Conservation (phyloP, 169 alveolate species). For the Cryptosporidium xiaoi region DNA sequence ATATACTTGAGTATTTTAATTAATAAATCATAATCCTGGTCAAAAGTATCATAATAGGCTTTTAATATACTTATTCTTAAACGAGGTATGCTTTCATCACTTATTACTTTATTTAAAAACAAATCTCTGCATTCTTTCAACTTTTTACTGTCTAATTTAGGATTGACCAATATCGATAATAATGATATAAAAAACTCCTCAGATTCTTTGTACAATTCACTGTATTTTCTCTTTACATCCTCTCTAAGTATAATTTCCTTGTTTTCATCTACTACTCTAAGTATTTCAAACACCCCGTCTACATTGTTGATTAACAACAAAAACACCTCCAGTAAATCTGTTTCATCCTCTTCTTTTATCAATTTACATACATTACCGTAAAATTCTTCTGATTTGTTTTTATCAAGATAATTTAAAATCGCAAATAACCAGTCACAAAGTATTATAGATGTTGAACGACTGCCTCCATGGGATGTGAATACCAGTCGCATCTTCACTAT, state of each 20-base stretch:
- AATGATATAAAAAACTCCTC: constrained; percentile 59
- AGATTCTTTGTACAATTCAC: constrained; percentile 58
- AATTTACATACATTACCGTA: constrained; percentile 44
- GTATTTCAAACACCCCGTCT: constrained; percentile 46
- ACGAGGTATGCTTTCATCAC: neutral
- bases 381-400: constrained; percentile 14
- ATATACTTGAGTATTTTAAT: constrained; percentile 13
- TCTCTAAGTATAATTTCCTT: constrained; percentile 45
- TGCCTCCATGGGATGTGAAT: constrained; percentile 31
- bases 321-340: constrained; percentile 11
- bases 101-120: constrained; percentile 27
- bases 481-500: constrained; percentile 38
- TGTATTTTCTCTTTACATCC: constrained; percentile 37
- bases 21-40: constrained; percentile 20
- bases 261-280: constrained; percentile 18
- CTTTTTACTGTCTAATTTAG: constrained; percentile 11
- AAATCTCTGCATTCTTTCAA: constrained; percentile 6
- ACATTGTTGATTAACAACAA: neutral
- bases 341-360: constrained; percentile 25
- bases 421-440: constrained; percentile 68
- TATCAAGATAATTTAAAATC: constrained; percentile 37
- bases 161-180: constrained; percentile 41
- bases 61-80: constrained; percentile 39
- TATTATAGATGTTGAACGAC: constrained; percentile 53
- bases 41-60: constrained; percentile 49